Evolutionary conservation across 163 green algal genomes (phyloP).

Genomic region (Chlamydomonas reinhardtii): DNA sequence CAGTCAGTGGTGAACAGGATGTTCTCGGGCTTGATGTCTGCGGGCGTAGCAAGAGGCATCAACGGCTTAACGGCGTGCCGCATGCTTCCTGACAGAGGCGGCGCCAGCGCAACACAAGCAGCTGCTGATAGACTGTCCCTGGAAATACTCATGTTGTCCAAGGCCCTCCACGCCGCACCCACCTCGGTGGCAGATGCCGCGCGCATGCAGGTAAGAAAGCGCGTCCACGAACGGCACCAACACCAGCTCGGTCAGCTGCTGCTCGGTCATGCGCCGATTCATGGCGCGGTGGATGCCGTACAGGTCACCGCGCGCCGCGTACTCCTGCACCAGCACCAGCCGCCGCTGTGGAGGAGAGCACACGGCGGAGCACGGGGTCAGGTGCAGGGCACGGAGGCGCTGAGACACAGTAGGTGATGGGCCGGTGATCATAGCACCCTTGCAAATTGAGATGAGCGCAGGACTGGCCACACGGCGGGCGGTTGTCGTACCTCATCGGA

Average conservation of each 20-base stretch:
- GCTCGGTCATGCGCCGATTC: constrained; percentile 37
- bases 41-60: neutral
- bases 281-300: constrained; percentile 39
- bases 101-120: too few species aligned
- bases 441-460: too few species aligned
- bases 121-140: too few species aligned
- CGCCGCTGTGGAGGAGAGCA: neutral
- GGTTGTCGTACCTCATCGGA: constrained; percentile 37
- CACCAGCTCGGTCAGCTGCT: constrained; percentile 35
- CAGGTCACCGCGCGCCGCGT: constrained; percentile 35
- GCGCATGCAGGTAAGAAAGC: constrained; percentile 36
- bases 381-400: neutral
- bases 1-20: constrained; percentile 70
- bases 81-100: too few species aligned
- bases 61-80: too few species aligned
- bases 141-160: too few species aligned
- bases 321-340: constrained; percentile 46
- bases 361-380: neutral
- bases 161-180: neutral
- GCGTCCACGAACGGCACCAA: constrained; percentile 38
- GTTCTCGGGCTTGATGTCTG: constrained; percentile 67
- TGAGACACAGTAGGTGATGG: too few species aligned
- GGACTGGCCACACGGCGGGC: too few species aligned
- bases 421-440: too few species aligned
- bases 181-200: constrained; percentile 40